Base-by-base conservation (phyloP, 768 basidiomycete genomes). In the Podaxis mareebaensis region DNA sequence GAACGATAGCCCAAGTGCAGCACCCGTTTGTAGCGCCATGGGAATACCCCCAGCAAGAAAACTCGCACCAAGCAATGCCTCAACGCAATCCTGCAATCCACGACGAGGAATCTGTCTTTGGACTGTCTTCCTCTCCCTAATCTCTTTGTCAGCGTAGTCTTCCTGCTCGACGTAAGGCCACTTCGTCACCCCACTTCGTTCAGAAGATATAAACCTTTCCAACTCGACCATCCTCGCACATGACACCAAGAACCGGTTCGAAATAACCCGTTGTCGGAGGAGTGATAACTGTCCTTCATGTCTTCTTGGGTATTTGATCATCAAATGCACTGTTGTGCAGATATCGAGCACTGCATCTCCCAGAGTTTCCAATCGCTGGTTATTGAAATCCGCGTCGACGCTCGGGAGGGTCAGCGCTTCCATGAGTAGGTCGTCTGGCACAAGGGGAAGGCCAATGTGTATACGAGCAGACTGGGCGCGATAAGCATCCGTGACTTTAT, bases 11-110 rank as follows among this genome's bases (percentile, higher is more conserved):
- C 87, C 87, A 22, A 96, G 75, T 1, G 80, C 78, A 2, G 79
- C 81, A 10, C 93, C 95, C 3, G 85, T 75, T 6, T 75, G 80
- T 59, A 96, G 75, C 1, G 90, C 85, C 79, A 86, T 84, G 10
- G 81, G 73, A 40, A 94, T 85, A 0, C 93, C 91, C 3, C 92
- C 94, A 2, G 84, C 79, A 15, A 87, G 66, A 67, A 89, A 95
- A 28, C 85, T 84, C 2, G 91, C 93, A 11, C 93, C 95, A 3
- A 96, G 76, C 4, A 86, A 80, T 0, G 95, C 90, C 71, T 96
- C 95, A 87, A 94, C 91, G 70, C 90, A 93, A 69, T 96, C 94
- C 69, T 93, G 91, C 65, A 96, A 74, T 68, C 90, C 87, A 61
- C 92, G 76, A 28, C 91, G 81, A 3, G 89, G 85, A 61, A 87